Evolutionary conservation across 192 early-diverging fungal species (phyloP).

Genomic region (Allomyces macrogynus): DNA sequence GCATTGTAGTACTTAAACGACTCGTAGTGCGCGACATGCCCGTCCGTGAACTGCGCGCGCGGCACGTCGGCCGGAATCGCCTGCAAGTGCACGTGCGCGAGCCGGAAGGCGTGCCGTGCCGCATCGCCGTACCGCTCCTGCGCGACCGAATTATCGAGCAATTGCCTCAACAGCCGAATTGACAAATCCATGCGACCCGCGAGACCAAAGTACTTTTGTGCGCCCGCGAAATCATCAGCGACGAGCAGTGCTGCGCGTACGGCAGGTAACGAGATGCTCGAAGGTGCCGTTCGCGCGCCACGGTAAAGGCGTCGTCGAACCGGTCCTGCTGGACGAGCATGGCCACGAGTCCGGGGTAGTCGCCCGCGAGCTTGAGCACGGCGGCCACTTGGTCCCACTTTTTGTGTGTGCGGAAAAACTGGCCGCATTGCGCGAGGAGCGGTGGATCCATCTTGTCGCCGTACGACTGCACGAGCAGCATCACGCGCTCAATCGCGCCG

Average conservation of each 20-base stretch:
- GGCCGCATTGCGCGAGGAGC: conserved; percentile 19
- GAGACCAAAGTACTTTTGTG: conserved; percentile 29
- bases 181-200: conserved; percentile 31
- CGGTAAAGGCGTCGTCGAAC: conserved; percentile 33
- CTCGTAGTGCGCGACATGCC: conserved; percentile 7
- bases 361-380: conserved; percentile 27
- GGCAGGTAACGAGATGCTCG: conserved; percentile 25
- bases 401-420: conserved; percentile 23
- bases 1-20: conserved; percentile 7
- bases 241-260: conserved; percentile 32
- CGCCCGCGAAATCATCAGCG: conserved; percentile 30
- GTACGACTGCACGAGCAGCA: conserved; percentile 17
- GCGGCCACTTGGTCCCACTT: conserved; percentile 24
- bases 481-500: conserved; percentile 26
- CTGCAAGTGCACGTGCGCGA: conserved; percentile 19
- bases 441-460: conserved; percentile 15
- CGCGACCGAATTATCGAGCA: conserved; percentile 22
- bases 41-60: conserved; percentile 8
- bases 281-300: conserved; percentile 23
- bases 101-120: conserved; percentile 25
- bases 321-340: conserved; percentile 25
- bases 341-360: conserved; percentile 19
- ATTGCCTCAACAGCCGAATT: conserved; percentile 21
- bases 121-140: conserved; percentile 31
- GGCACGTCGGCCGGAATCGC: conserved; percentile 10